These are phyloP conservation scores for Larix sibirica DNA, from an alignment of 83 land plant genomes.

Conservation along the genomic window DNA sequence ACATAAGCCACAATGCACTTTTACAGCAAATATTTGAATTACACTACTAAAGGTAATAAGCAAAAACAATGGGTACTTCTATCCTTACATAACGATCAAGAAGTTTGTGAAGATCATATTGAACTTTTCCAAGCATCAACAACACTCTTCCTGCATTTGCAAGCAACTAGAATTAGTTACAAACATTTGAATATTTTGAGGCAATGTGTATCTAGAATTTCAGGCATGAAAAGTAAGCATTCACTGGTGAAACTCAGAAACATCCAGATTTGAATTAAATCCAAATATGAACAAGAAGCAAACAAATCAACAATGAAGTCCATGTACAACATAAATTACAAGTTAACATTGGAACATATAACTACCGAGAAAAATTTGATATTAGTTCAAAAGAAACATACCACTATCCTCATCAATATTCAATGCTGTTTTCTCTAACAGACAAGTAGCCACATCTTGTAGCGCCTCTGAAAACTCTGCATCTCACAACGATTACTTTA, in stretches of 20 bases:
- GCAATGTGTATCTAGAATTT: background rate
- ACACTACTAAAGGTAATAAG: background rate
- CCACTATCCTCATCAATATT: slow-evolving; percentile 60
- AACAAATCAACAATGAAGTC: background rate
- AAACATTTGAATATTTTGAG: background rate
- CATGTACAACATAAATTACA: background rate
- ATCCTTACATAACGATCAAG: slow-evolving; percentile 66
- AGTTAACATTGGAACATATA: background rate
- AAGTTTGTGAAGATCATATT: slow-evolving; percentile 64
- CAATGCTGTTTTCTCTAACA: slow-evolving; percentile 56
- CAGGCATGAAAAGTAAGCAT: too few relatives aligned
- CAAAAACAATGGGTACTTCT: slow-evolving; percentile 2
- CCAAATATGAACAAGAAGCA: background rate
- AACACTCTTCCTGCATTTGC: slow-evolving; percentile 49
- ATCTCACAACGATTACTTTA: background rate
- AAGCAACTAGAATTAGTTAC: background rate
- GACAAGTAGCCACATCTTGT: slow-evolving; percentile 59
- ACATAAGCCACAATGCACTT: background rate
- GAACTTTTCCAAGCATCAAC: slow-evolving; percentile 62
- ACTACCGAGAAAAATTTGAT: background rate
- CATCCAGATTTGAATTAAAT: background rate
- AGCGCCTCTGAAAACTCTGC: slow-evolving; percentile 69
- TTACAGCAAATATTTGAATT: background rate
- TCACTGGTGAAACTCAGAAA: background rate
- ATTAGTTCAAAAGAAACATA: slow-evolving; percentile 24